Conservation (phyloP, 345 rosid genomes). For the Heritiera littoralis region DNA sequence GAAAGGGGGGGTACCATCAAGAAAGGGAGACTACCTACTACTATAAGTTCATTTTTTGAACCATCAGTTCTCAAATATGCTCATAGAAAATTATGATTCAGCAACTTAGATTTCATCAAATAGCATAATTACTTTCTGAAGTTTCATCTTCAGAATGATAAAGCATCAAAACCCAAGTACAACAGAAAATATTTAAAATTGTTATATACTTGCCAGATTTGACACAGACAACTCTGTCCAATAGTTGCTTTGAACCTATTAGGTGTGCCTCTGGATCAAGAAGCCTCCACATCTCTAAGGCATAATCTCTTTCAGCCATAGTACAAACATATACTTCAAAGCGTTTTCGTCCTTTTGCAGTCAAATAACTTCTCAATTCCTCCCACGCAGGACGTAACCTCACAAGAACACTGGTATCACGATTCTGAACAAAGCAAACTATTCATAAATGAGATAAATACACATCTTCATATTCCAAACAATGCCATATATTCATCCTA, state of each 20-base stretch:
- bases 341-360: slow-evolving; percentile 88
- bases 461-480: not conserved
- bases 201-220: slow-evolving; percentile 65
- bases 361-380: slow-evolving; percentile 87
- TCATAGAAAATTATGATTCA: slow-evolving; percentile 17
- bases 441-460: slow-evolving; percentile 14
- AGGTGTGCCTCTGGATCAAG: slow-evolving; percentile 90
- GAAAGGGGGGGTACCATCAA: not conserved
- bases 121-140: slow-evolving; percentile 16
- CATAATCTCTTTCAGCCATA: slow-evolving; percentile 99
- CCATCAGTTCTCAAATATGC: not conserved
- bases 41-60: not conserved
- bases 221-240: slow-evolving; percentile 85
- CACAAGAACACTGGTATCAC: slow-evolving; percentile 99
- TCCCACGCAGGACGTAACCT: slow-evolving; percentile 99
- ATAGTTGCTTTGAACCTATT: slow-evolving; percentile 72
- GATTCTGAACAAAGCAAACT: slow-evolving; percentile 56
- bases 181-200: slow-evolving; percentile 7
- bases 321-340: slow-evolving; percentile 99
- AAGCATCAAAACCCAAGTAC: slow-evolving; percentile 1
- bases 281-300: slow-evolving; percentile 99
- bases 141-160: not conserved
- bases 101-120: slow-evolving; percentile 12
- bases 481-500: not conserved
- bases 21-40: slow-evolving; percentile 3